Conservation (phyloP, 441 rosid species). For the Croton laevigatus region DNA sequence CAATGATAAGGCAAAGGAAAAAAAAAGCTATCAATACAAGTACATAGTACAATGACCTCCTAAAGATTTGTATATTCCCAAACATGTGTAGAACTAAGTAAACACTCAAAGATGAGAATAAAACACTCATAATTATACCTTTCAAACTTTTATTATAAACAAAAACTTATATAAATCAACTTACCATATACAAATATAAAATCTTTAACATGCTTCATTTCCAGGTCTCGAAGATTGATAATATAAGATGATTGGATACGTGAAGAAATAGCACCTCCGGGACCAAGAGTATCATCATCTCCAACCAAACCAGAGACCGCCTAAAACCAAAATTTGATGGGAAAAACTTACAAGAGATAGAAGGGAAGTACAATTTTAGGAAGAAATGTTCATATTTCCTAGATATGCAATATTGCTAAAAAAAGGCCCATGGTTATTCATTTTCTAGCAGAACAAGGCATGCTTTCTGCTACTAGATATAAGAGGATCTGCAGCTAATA, state of each 20-base stretch:
- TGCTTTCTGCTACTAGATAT: neutral
- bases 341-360: neutral
- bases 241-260: constrained; percentile 85
- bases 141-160: neutral
- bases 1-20: no score
- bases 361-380: neutral
- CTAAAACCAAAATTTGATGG: constrained; percentile 38
- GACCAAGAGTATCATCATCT: constrained; percentile 72
- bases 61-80: no score
- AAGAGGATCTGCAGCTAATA: neutral
- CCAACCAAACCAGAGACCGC: constrained; percentile 89
- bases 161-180: constrained; percentile 21
- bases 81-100: neutral
- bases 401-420: neutral
- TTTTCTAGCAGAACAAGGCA: neutral
- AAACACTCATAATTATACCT: neutral
- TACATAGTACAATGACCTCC: no score
- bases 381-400: neutral
- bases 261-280: constrained; percentile 70
- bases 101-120: neutral
- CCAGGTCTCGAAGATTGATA: constrained; percentile 81
- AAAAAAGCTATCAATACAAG: neutral
- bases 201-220: constrained; percentile 92
- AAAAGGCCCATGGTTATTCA: neutral
- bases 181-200: constrained; percentile 91